A percentile compares a stretch with the other conserved stretches of the same genome.
These are phyloP conservation scores for Prunus padus DNA, from an alignment of 306 rosid genomes.

Conservation along the genomic window DNA sequence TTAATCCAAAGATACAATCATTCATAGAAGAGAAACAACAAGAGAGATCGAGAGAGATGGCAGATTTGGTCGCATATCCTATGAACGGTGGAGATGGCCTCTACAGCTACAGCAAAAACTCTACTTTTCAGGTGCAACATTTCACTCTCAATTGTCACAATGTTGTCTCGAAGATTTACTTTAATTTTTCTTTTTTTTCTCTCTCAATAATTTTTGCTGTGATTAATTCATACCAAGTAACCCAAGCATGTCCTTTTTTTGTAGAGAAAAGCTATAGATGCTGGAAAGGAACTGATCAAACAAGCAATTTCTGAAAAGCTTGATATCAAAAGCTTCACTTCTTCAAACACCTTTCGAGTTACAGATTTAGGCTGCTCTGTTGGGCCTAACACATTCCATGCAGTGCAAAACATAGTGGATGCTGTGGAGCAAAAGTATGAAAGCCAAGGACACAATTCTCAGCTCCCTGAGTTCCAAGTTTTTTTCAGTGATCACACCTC, in stretches of 20 bases:
- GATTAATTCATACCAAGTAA: not conserved
- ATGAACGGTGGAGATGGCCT: conserved; percentile 12
- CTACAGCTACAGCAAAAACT: conserved; percentile 22
- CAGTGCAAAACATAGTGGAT: conserved; percentile 33
- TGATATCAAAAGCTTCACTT: not conserved
- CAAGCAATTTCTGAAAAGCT: conserved; percentile 27
- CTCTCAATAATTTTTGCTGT: no score
- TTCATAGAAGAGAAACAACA: not conserved
- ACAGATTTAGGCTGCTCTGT: conserved; percentile 45
- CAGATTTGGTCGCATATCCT: conserved; percentile 10
- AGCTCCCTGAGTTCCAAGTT: conserved; percentile 26
- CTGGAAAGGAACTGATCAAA: conserved; percentile 17
- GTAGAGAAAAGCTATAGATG: conserved; percentile 14
- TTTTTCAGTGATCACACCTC: conserved; percentile 18
- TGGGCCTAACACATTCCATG: conserved; percentile 43
- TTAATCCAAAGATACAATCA: not conserved
- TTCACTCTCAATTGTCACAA: not conserved
- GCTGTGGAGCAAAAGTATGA: conserved; percentile 22
- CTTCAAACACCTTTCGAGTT: conserved; percentile 20
- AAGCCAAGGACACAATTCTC: not conserved
- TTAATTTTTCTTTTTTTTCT: no score
- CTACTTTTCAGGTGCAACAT: conserved; percentile 11
- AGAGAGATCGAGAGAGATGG: conserved; percentile 17
- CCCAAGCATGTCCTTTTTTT: not conserved
- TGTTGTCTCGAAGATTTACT: not conserved